Conservation (phyloP, 1,139 yeast species). For the Nakaseomyces uthaithaninus region DNA sequence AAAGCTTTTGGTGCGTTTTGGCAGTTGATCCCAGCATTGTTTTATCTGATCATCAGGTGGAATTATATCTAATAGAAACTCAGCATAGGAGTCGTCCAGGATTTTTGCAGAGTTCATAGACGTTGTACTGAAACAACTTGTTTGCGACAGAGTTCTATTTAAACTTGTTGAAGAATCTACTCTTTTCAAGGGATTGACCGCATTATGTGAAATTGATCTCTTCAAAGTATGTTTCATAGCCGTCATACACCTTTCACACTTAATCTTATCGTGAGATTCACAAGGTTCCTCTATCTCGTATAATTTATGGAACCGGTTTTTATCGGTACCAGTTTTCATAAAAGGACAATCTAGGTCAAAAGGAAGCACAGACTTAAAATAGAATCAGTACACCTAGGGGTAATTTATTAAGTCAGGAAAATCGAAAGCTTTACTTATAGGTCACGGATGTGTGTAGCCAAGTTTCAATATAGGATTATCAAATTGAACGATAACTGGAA, state of each 20-base stretch:
- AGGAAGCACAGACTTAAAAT: neutral
- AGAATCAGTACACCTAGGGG: too few species aligned
- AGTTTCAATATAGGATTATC: too few species aligned
- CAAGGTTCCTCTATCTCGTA: constrained; percentile 16
- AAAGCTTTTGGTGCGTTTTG: constrained; percentile 11
- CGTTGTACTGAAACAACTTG: constrained; percentile 15
- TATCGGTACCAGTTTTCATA: neutral
- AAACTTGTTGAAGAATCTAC: constrained; percentile 11
- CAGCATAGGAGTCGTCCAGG: constrained; percentile 12
- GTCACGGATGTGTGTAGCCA: too few species aligned
- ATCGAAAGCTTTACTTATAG: too few species aligned
- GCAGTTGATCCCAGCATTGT: constrained; percentile 12
- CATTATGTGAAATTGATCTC: constrained; percentile 15
- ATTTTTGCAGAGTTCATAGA: constrained; percentile 3
- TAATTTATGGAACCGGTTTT: neutral
- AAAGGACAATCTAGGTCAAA: too few species aligned
- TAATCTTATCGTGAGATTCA: constrained; percentile 10
- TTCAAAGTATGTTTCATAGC: constrained; percentile 10
- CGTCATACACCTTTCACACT: neutral
- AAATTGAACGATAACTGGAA: too few species aligned
- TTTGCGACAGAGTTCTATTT: constrained; percentile 16
- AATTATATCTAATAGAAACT: constrained; percentile 9
- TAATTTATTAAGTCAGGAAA: too few species aligned
- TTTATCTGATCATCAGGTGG: constrained; percentile 6
- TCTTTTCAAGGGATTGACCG: constrained; percentile 10